Evolutionary conservation across 331 rosid genomes (phyloP).

Genomic region (Telfairia occidentalis): DNA sequence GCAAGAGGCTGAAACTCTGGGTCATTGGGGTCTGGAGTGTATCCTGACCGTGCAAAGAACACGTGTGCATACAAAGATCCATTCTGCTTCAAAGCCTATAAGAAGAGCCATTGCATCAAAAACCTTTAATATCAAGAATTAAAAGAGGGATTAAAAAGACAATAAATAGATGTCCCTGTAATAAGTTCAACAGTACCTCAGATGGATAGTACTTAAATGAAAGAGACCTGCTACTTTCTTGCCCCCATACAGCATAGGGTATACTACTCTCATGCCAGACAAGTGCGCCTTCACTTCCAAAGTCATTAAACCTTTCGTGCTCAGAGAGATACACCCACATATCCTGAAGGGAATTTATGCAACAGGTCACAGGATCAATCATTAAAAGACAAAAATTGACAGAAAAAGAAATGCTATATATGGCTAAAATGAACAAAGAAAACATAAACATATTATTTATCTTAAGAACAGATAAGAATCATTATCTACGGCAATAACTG

Average conservation of each 20-base stretch:
- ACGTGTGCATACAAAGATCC: conserved; percentile 75
- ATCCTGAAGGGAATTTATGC: conserved; percentile 37
- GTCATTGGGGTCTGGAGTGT: conserved; percentile 73
- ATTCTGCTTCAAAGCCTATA: conserved; percentile 68
- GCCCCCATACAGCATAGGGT: conserved; percentile 73
- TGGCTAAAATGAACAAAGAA: background rate
- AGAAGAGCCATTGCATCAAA: conserved; percentile 7
- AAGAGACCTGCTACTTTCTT: conserved; percentile 48
- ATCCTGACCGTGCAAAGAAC: conserved; percentile 88
- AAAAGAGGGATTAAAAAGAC: background rate
- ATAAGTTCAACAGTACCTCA: conserved; percentile 39
- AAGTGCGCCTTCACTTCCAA: conserved; percentile 59
- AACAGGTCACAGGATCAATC: background rate
- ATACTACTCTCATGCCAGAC: conserved; percentile 82
- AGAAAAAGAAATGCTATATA: background rate
- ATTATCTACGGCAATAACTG: background rate
- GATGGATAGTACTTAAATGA: conserved; percentile 53
- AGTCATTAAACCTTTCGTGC: conserved; percentile 63
- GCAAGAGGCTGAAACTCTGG: conserved; percentile 73
- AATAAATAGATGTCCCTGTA: background rate
- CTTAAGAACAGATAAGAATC: background rate
- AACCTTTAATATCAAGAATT: background rate
- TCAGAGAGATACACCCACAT: conserved; percentile 91
- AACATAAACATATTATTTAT: background rate
- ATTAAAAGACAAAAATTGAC: background rate